Conservation (phyloP, 1,284 basidiomycete species). For the Moesziomyces antarcticus region DNA sequence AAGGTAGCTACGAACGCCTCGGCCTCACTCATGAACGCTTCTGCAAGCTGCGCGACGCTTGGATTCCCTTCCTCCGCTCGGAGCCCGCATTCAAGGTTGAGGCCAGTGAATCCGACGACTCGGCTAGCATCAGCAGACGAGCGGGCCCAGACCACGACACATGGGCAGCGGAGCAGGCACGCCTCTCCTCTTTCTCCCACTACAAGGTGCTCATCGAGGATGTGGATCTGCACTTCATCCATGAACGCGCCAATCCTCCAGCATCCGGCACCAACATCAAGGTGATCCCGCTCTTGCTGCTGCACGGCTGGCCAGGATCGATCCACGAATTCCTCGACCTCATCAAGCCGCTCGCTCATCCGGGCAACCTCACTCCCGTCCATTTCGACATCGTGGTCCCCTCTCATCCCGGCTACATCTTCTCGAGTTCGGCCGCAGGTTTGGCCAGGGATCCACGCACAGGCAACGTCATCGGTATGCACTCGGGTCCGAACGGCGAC, state of each 20-base stretch:
- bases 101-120: constrained; percentile 16
- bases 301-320: constrained; percentile 66
- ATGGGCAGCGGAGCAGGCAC: constrained; percentile 45
- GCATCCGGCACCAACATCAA: constrained; percentile 20
- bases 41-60: constrained; percentile 35
- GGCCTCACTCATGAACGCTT: constrained; percentile 48
- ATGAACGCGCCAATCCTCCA: constrained; percentile 49
- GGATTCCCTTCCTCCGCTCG: constrained; percentile 40
- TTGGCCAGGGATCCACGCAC: constrained; percentile 23
- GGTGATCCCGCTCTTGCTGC: constrained; percentile 66
- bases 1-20: constrained; percentile 40
- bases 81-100: constrained; percentile 3
- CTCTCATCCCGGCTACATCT: constrained; percentile 64
- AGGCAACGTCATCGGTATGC: constrained; percentile 26
- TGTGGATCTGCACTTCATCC: constrained; percentile 63
- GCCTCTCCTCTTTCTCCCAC: constrained; percentile 49
- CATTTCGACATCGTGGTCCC: constrained; percentile 66
- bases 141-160: constrained; percentile 54
- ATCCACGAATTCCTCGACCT: constrained; percentile 63
- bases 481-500: constrained; percentile 49
- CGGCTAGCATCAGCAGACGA: constrained; percentile 13
- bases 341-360: constrained; percentile 61
- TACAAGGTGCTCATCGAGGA: constrained; percentile 55
- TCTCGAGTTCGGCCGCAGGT: constrained; percentile 29
- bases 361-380: constrained; percentile 35